Base-by-base conservation (phyloP, 2,329 filamentous ascomycete genomes). In the Microdochium bolleyi region DNA sequence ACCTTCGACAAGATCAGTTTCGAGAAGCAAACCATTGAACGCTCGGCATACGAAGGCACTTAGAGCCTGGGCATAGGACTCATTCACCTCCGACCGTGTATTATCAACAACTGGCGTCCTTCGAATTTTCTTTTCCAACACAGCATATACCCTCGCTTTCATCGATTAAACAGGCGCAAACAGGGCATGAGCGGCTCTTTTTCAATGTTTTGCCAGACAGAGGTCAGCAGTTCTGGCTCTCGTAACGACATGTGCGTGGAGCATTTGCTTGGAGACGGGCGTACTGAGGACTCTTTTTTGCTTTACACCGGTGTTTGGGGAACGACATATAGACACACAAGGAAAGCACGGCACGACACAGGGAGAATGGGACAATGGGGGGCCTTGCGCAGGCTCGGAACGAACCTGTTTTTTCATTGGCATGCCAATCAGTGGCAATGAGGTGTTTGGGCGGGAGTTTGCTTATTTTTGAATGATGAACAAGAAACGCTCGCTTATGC, bases 1-100 rank as follows among this genome's bases (percentile, higher is more conserved):
- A 79, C 72, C 64, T 69, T 73, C 54, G 78, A 77, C 55, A 77
- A 75, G 63, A 22, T 7, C 41, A 46, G 41, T 19, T 46, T 46
- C 22, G 41, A 46, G 19, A 46, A 46, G 41, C 41, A 46, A 24
- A 10, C 3, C 5, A 13, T 24, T 13, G 41, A 46, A 46, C 13
- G 41, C 4, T 22, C 41, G 21, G 13, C 41, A 46, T 46, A 46
- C 41, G 41, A 46, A 22, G 41, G 41, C 41, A 46, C 41, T 13
- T 46, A 22, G 19, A 24, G 16, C 9, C 19, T 5, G 22, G 21
- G 7, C 22, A 19, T 7, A 46, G 41, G 19, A 22, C 11, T 38
- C n/a, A 16, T 46, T 13, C 22, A 16, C 9, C 19, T 22, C 21
- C 3, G 21, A 10, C 41, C 19, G 41, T 46, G 41, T 46, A 46